A percentile compares a stretch with the other conserved stretches of the same genome.
Conservation (phyloP, 2,329 filamentous ascomycete species). For the Mycosphaerella sp. region DNA sequence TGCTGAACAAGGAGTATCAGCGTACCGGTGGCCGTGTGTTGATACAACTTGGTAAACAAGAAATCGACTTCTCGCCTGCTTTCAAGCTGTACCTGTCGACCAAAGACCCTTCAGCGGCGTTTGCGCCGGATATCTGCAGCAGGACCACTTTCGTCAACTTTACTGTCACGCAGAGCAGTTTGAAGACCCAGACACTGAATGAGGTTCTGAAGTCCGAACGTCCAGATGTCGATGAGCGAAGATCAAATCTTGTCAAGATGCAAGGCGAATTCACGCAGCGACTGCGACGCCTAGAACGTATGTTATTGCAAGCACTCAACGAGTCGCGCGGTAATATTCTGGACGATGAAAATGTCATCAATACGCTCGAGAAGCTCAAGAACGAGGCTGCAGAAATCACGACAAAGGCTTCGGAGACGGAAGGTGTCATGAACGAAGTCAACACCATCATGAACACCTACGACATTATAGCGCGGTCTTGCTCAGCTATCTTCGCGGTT, state of each 20-base stretch:
- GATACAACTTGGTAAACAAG: conserved; percentile 96
- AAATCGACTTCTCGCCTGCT: conserved; percentile 96
- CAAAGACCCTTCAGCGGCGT: conserved; percentile 88
- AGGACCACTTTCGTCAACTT: conserved; percentile 99
- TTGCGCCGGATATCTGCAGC: conserved; percentile 95
- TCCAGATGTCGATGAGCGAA: conserved; percentile 91
- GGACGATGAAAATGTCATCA: conserved; percentile 96
- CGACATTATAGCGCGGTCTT: conserved; percentile 84
- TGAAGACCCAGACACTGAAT: conserved; percentile 95
- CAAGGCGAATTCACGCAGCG: conserved; percentile 99
- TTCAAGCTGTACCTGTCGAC: conserved; percentile 96
- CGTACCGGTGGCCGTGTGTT: conserved; percentile 96
- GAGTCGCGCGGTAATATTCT: conserved; percentile 97
- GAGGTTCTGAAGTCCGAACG: conserved; percentile 96
- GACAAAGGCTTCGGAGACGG: conserved; percentile 90
- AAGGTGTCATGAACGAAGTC: conserved; percentile 96
- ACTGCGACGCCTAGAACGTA: conserved; percentile 89
- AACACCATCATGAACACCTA: conserved; percentile 94
- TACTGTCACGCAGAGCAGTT: conserved; percentile 95
- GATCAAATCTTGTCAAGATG: conserved; percentile 95
- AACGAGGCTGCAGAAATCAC: conserved; percentile 96
- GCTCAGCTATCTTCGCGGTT: conserved; percentile 95
- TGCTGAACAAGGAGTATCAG: conserved; percentile 99
- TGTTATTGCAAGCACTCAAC: conserved; percentile 87
- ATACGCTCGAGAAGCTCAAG: conserved; percentile 95